These are phyloP conservation scores for Nepenthes mirabilis DNA, from an alignment of 148 eudicot genomes.

Conservation along the genomic window DNA sequence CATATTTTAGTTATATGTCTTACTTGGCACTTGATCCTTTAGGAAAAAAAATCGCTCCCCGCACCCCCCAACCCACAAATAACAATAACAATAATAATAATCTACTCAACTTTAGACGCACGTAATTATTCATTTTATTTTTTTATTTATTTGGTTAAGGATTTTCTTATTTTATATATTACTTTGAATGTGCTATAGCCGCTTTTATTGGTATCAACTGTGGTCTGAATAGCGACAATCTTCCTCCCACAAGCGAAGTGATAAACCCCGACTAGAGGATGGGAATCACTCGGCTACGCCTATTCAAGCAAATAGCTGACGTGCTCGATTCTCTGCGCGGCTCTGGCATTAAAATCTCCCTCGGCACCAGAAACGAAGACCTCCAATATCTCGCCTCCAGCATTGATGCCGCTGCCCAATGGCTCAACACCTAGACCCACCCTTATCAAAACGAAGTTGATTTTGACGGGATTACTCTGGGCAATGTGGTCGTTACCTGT, in stretches of 20 bases:
- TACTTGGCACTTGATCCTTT: too few relatives aligned
- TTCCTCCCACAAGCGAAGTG: background rate
- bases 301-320: conserved; percentile 1
- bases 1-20: too few relatives aligned
- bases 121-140: too few relatives aligned
- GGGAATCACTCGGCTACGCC: background rate
- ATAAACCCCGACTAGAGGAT: background rate
- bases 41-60: too few relatives aligned
- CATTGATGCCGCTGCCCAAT: background rate
- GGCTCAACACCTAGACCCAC: background rate
- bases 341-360: conserved; percentile 6
- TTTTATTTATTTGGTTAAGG: too few relatives aligned
- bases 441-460: background rate
- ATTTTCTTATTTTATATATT: too few relatives aligned
- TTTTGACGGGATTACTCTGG: background rate
- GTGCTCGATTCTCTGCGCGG: conserved; percentile 6
- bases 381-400: conserved; percentile 4
- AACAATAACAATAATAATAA: too few relatives aligned
- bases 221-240: background rate
- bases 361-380: conserved; percentile 10
- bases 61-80: too few relatives aligned
- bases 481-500: background rate
- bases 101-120: too few relatives aligned
- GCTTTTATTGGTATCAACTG: background rate
- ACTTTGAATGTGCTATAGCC: background rate